These are phyloP conservation scores for Gossypioides kirkii DNA, from an alignment of 345 rosid genomes.

Conservation along the genomic window DNA sequence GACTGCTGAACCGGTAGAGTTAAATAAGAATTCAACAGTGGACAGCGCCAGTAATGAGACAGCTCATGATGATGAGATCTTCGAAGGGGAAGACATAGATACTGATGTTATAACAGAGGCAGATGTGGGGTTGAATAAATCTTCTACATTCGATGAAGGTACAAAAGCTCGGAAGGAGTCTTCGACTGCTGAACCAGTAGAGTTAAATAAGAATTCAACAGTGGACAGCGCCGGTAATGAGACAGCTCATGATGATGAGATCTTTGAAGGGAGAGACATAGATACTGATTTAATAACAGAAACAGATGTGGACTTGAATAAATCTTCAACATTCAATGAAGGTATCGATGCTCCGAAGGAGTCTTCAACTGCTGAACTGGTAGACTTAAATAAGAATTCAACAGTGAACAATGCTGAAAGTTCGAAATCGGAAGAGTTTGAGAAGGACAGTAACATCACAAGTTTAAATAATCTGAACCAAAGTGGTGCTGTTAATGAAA, in stretches of 20 bases:
- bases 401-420: neutral
- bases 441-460: conserved; percentile 16
- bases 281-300: conserved; percentile 22
- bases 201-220: conserved; percentile 10
- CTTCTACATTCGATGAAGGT: conserved; percentile 19
- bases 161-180: conserved; percentile 13
- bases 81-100: conserved; percentile 20
- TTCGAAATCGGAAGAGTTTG: conserved; percentile 22
- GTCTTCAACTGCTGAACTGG: conserved; percentile 16
- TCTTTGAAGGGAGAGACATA: conserved; percentile 20
- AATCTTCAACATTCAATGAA: conserved; percentile 20
- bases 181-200: conserved; percentile 10
- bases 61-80: conserved; percentile 7
- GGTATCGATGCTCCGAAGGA: conserved; percentile 12
- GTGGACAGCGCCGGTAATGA: conserved; percentile 14
- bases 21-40: conserved; percentile 10
- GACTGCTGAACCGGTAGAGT: conserved; percentile 12
- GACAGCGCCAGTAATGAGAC: conserved; percentile 18
- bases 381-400: conserved; percentile 14
- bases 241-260: conserved; percentile 14
- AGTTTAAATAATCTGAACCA: conserved; percentile 25
- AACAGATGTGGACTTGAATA: conserved; percentile 14
- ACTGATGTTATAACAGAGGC: conserved; percentile 20
- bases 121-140: conserved; percentile 13
- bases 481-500: conserved; percentile 24